These are phyloP conservation scores for Cocos nucifera DNA, from an alignment of 176 grass and related monocot genomes.

Conservation along the genomic window DNA sequence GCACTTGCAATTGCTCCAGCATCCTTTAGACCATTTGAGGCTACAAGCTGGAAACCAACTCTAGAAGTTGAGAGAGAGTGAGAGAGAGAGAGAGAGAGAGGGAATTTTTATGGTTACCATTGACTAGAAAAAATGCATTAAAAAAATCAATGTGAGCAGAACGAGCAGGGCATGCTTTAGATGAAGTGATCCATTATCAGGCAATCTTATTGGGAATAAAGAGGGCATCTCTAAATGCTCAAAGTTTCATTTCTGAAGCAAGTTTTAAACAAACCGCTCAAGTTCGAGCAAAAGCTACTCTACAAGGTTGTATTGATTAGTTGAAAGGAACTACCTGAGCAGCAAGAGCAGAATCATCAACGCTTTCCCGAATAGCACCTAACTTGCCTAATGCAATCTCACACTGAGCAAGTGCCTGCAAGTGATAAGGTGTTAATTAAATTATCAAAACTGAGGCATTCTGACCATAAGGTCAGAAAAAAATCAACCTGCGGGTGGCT, in stretches of 20 bases:
- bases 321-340: slow-evolving; percentile 33
- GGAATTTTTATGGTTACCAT: too few relatives aligned
- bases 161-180: too few relatives aligned
- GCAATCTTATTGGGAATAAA: too few relatives aligned
- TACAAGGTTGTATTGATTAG: too few relatives aligned
- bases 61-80: too few relatives aligned
- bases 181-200: too few relatives aligned
- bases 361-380: slow-evolving; percentile 28
- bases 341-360: slow-evolving; percentile 38
- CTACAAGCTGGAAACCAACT: slow-evolving; percentile 30
- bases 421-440: not conserved
- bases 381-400: slow-evolving; percentile 32
- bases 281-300: too few relatives aligned
- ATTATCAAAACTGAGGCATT: not conserved
- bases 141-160: not conserved
- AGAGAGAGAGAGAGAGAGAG: too few relatives aligned
- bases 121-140: too few relatives aligned
- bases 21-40: slow-evolving; percentile 34
- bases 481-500: slow-evolving; percentile 43
- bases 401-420: slow-evolving; percentile 51
- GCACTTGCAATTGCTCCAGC: slow-evolving; percentile 51
- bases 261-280: too few relatives aligned
- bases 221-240: too few relatives aligned
- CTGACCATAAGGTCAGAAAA: not conserved
- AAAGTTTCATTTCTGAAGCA: too few relatives aligned